Percentiles rank a stretch among this genome's conserved stretches.
Evolutionary conservation across 306 rosid genomes (phyloP).

Genomic region (Coriaria nepalensis): DNA sequence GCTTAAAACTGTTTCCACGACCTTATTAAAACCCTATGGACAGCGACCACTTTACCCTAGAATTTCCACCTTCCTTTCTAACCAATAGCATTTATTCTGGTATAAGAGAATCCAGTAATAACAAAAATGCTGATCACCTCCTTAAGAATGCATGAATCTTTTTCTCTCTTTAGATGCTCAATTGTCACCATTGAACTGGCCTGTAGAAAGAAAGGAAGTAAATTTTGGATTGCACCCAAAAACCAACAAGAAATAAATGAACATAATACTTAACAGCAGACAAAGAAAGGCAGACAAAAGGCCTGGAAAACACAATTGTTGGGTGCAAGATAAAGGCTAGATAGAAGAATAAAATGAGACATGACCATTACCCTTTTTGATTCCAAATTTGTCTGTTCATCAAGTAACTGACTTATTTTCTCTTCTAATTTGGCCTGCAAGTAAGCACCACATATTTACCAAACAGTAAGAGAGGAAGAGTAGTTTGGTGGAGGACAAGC

Average conservation of each 20-base stretch:
- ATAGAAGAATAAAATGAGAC: constrained; percentile 8
- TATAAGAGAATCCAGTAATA: constrained; percentile 4
- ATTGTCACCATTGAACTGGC: constrained; percentile 28
- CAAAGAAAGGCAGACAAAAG: background rate
- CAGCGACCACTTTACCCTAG: no score
- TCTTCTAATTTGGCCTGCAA: constrained; percentile 31
- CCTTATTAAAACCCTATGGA: no score
- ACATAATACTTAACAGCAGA: background rate
- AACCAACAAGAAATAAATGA: background rate
- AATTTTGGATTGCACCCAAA: constrained; percentile 5
- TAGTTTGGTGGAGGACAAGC: background rate
- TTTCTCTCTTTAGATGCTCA: constrained; percentile 34
- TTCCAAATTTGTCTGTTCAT: constrained; percentile 33
- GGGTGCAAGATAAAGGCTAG: background rate
- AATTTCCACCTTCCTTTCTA: no score
- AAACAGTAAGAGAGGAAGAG: background rate
- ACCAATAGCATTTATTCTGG: background rate
- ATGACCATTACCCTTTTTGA: constrained; percentile 23
- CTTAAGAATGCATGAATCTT: constrained; percentile 30
- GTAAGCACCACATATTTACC: constrained; percentile 3
- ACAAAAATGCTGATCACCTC: constrained; percentile 28
- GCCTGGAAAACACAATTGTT: constrained; percentile 1
- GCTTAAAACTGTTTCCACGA: no score
- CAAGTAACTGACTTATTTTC: constrained; percentile 23
- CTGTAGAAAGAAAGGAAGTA: constrained; percentile 22